These are phyloP conservation scores for Pachyrhizus erosus DNA, from an alignment of 306 rosid species.

Conservation along the genomic window DNA sequence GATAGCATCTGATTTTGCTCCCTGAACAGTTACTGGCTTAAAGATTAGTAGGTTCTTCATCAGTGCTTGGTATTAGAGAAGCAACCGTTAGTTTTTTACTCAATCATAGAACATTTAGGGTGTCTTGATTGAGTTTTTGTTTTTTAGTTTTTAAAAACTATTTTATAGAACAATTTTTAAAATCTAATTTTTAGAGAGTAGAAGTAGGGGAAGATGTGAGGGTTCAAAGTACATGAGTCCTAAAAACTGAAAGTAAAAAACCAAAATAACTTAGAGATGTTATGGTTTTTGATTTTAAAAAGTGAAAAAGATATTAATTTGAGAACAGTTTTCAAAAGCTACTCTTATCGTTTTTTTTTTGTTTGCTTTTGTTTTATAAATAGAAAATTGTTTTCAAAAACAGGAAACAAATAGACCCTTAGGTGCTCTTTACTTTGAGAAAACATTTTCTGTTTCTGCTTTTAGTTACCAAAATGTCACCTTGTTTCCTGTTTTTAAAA, in stretches of 20 bases:
- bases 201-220: background rate
- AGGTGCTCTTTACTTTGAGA: background rate
- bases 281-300: background rate
- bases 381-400: background rate
- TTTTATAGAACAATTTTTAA: background rate
- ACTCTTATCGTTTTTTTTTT: background rate
- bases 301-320: background rate
- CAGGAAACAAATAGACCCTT: background rate
- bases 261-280: background rate
- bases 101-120: slow-evolving; percentile 12
- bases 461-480: background rate
- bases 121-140: background rate
- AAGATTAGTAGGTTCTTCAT: background rate
- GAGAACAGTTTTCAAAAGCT: background rate
- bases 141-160: background rate
- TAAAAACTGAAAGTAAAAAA: background rate
- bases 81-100: background rate
- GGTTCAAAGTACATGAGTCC: background rate
- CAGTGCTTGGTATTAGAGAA: background rate
- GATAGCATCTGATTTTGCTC: slow-evolving; percentile 5
- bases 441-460: background rate
- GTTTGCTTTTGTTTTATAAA: background rate
- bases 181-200: background rate
- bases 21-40: background rate
- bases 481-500: background rate